Conservation (phyloP, 2,329 filamentous ascomycete genomes). For the Helotiales sp. region DNA sequence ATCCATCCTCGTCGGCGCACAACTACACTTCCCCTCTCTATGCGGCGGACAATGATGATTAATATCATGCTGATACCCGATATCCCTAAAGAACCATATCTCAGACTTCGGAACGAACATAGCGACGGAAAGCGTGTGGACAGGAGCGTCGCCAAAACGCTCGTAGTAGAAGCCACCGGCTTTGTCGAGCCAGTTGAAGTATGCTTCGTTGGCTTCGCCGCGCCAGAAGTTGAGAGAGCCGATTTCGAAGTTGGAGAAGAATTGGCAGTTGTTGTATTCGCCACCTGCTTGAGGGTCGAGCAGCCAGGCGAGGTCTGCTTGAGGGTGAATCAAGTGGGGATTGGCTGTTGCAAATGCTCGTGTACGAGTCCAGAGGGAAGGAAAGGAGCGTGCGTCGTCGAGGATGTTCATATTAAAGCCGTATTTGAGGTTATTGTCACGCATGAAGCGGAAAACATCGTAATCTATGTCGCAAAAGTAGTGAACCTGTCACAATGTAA, state of each 20-base stretch:
- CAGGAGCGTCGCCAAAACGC: conserved; percentile 93
- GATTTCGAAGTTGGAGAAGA: conserved; percentile 99
- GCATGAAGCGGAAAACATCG: conserved; percentile 84
- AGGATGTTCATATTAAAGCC: conserved; percentile 82
- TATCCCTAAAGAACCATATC: conserved; percentile 97
- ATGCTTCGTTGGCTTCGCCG: conserved; percentile 82
- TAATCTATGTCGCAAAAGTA: conserved; percentile 69
- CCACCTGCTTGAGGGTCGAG: conserved; percentile 79
- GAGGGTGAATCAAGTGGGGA: conserved; percentile 78
- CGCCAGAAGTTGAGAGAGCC: conserved; percentile 90
- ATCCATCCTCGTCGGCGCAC: conserved; percentile 45
- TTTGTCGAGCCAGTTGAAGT: conserved; percentile 81
- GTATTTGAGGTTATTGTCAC: conserved; percentile 79
- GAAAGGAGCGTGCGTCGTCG: conserved; percentile 91
- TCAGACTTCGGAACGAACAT: conserved; percentile 86
- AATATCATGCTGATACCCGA: conserved; percentile 84
- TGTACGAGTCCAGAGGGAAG: conserved; percentile 88
- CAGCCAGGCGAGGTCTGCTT: conserved; percentile 84
- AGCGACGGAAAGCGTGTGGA: conserved; percentile 89
- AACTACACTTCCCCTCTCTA: conserved; percentile 38
- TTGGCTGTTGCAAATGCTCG: conserved; percentile 88
- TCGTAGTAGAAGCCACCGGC: conserved; percentile 98
- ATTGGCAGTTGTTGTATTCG: conserved; percentile 95
- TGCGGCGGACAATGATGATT: conserved; percentile 41
- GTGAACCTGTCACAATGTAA: conserved; percentile 43